Conservation (phyloP, 192 early-diverging fungal species). For the Rhizoclosmatium globosum region DNA sequence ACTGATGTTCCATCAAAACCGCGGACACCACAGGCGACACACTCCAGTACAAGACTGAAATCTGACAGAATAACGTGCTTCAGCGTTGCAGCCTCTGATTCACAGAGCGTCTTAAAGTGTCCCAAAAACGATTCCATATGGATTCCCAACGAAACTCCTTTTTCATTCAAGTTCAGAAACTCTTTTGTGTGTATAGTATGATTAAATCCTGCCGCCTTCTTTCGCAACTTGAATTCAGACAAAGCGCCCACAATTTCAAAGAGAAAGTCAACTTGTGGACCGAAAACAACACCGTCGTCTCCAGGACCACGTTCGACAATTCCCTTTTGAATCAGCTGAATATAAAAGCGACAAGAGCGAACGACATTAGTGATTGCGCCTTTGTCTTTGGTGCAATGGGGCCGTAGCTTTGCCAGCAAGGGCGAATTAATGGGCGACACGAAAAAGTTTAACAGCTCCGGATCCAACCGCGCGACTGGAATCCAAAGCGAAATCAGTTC, state of each 20-base stretch:
- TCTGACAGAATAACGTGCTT: constrained; percentile 4
- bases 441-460: constrained; percentile 21
- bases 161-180: background rate
- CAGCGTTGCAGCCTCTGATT: constrained; percentile 7
- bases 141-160: background rate
- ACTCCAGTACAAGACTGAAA: background rate
- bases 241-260: background rate
- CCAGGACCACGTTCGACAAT: background rate
- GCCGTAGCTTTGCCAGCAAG: constrained; percentile 27
- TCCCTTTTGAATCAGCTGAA: constrained; percentile 3
- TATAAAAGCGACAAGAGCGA: background rate
- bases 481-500: constrained; percentile 38
- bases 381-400: background rate
- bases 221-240: constrained; percentile 2
- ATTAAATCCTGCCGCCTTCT: background rate
- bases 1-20: background rate
- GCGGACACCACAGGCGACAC: background rate
- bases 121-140: background rate
- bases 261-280: background rate
- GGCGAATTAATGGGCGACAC: constrained; percentile 17
- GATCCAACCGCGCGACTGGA: constrained; percentile 25
- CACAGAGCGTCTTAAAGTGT: background rate
- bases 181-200: background rate
- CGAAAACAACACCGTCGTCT: background rate
- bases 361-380: background rate